A percentile compares a stretch with the other conserved stretches of the same genome.
phyloP scores from a whole-genome alignment of 768 basidiomycete genomes.

The Strobilomyces echinocephalus region DNA sequence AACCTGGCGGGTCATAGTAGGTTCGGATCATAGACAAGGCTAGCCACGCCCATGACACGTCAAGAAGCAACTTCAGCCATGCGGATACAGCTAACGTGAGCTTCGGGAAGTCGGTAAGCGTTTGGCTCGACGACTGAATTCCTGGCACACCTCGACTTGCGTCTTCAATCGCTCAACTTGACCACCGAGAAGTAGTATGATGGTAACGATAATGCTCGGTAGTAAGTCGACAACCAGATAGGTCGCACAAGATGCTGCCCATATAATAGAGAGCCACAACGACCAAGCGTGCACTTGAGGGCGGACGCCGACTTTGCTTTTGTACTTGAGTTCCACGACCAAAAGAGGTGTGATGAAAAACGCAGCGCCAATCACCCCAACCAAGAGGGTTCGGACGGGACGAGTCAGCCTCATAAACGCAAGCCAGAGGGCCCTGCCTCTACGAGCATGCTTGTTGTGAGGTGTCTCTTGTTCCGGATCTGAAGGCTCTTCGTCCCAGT shows the following conservation, averaged over 20 bases:
- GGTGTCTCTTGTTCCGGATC: slow-evolving; percentile 26
- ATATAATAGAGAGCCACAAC: slow-evolving; percentile 64
- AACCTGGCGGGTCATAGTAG: slow-evolving; percentile 53
- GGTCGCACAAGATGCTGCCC: slow-evolving; percentile 58
- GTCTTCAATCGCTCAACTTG: slow-evolving; percentile 63
- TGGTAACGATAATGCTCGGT: slow-evolving; percentile 49
- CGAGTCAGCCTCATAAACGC: slow-evolving; percentile 64
- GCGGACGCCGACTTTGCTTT: slow-evolving; percentile 37
- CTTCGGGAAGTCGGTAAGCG: slow-evolving; percentile 28
- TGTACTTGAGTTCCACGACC: slow-evolving; percentile 62
- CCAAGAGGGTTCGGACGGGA: slow-evolving; percentile 52
- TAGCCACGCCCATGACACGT: slow-evolving; percentile 72
- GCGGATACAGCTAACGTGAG: slow-evolving; percentile 61
- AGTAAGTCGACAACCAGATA: slow-evolving; percentile 61
- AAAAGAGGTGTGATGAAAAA: slow-evolving; percentile 67
- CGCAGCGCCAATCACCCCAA: slow-evolving; percentile 55
- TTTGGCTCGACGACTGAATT: neutral
- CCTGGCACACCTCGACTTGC: slow-evolving; percentile 54
- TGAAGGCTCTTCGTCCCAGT: slow-evolving; percentile 60
- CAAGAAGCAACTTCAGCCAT: slow-evolving; percentile 68
- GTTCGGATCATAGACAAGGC: slow-evolving; percentile 58
- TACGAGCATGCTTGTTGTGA: slow-evolving; percentile 44
- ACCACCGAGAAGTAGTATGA: slow-evolving; percentile 53
- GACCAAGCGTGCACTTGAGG: slow-evolving; percentile 61
- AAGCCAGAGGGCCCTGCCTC: slow-evolving; percentile 59